Base-by-base conservation (phyloP, 495 filamentous ascomycete species). In the Aspergillus campestris region DNA sequence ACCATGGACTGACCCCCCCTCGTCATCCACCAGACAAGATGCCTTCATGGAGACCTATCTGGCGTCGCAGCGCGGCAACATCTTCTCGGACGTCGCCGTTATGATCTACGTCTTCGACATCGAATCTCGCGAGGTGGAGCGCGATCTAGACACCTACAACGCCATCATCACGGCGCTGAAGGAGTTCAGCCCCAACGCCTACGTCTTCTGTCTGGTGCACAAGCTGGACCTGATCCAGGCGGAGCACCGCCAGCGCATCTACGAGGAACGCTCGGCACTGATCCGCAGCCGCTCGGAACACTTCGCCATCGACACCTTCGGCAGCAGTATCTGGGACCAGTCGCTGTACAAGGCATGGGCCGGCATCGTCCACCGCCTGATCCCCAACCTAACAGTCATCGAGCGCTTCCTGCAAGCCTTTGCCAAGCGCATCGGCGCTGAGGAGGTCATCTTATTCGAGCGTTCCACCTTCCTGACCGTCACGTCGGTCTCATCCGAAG, bases 101-200 rank as follows among this genome's bases (percentile, higher is more conserved):
- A 76, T 98, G 8, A 98, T 98, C 70, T 98, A 96, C 71, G 94
- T 98, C 58, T 98, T 98, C 67, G 92, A 98, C 61, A 91, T 96
- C 49, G 92, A 96, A 61, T 94, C 87, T 15, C 83, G 87, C 52
- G 92, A 96, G 58, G 87, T 94, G 50, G 84, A 89, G 14, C 81
- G 87, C 47, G 94, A 97, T 62, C 78, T 95, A 37, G 79, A 89
- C 42, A 92, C 86, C 32, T 98, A 96, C 67, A 80, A 77, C 43
- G 79, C 83, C 46, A 88, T 95, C 59, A 87, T 95, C 57, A 72
- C 79, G 41, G 92, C 92, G 0, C 73, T 98, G 30, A 70, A 77
- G 30, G 89, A 96, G 64, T 92, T 82, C 72, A 89, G 84, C 15
- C 84, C 86, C 36, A 73, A 73, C 7, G 91, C 92, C 40, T 81